Evolutionary conservation across 2,329 filamentous ascomycete species (phyloP).

Genomic region (Penicillium decumbens): DNA sequence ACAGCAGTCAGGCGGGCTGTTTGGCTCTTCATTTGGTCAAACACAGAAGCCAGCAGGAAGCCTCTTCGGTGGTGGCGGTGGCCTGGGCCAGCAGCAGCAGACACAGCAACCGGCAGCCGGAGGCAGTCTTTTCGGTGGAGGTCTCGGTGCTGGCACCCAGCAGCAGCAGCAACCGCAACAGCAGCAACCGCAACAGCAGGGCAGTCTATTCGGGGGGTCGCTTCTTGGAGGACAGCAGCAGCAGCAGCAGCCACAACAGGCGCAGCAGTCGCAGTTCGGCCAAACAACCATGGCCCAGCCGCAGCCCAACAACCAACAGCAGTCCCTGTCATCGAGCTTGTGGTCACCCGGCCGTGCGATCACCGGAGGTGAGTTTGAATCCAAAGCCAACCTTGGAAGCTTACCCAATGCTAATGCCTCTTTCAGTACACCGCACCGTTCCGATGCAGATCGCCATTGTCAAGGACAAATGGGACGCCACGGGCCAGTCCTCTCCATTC

Average conservation of each 20-base stretch:
- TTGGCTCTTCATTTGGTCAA: conserved; percentile 22
- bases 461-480: conserved; percentile 58
- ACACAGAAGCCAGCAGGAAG: conserved; percentile 31
- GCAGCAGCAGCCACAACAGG: conserved; percentile 27
- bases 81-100: conserved; percentile 24
- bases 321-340: conserved; percentile 35
- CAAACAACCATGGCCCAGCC: conserved; percentile 38
- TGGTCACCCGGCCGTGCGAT: conserved; percentile 44
- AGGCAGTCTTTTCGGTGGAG: conserved; percentile 23
- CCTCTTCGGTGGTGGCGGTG: conserved; percentile 35
- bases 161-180: conserved; percentile 22
- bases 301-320: conserved; percentile 21
- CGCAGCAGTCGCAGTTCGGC: conserved; percentile 41
- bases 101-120: conserved; percentile 11
- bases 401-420: conserved; percentile 6
- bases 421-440: conserved; percentile 56
- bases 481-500: conserved; percentile 50
- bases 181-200: conserved; percentile 20
- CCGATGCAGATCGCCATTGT: conserved; percentile 58
- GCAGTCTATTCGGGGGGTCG: conserved; percentile 27
- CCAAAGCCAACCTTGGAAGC: background rate
- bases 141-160: conserved; percentile 12
- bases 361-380: conserved; percentile 34
- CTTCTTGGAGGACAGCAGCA: conserved; percentile 18
- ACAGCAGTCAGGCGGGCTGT: conserved; percentile 32